Conservation (phyloP, 2,329 filamentous ascomycete species). For the Reticulascus tulasneorum region DNA sequence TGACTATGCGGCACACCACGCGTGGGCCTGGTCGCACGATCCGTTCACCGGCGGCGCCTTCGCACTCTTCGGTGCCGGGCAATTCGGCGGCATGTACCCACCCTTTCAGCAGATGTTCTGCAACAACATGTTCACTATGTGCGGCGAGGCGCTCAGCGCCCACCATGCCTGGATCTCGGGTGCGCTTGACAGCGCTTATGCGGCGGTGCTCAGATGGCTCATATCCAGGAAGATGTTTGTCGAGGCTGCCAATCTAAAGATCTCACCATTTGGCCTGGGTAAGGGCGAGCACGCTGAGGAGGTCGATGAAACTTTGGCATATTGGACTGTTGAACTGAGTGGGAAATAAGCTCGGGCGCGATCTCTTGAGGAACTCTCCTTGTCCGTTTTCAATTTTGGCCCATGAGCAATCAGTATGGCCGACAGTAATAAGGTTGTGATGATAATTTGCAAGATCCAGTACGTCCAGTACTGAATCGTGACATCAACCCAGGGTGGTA, state of each 20-base stretch:
- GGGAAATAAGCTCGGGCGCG: too few species aligned
- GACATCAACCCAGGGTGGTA: too few species aligned
- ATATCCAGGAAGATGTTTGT: neutral
- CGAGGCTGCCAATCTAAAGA: neutral
- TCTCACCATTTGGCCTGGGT: neutral
- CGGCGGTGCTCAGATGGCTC: conserved; percentile 1
- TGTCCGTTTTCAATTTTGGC: too few species aligned
- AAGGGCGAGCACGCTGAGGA: neutral
- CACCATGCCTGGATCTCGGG: conserved; percentile 38
- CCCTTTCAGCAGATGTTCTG: conserved; percentile 21
- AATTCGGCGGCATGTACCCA: conserved; percentile 32
- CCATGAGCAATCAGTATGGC: too few species aligned
- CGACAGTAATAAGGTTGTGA: too few species aligned
- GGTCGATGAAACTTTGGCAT: neutral
- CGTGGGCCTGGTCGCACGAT: conserved; percentile 33
- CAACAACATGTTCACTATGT: conserved; percentile 25
- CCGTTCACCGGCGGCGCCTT: conserved; percentile 30
- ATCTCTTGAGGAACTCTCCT: too few species aligned
- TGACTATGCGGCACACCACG: conserved; percentile 20
- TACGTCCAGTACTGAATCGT: too few species aligned
- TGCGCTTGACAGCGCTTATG: conserved; percentile 28
- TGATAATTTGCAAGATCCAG: too few species aligned
- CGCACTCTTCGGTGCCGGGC: conserved; percentile 33
- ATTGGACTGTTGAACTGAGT: conserved; percentile 1
- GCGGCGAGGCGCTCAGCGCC: conserved; percentile 30